Conservation (phyloP, 83 land plant species). For the Thuja plicata region DNA sequence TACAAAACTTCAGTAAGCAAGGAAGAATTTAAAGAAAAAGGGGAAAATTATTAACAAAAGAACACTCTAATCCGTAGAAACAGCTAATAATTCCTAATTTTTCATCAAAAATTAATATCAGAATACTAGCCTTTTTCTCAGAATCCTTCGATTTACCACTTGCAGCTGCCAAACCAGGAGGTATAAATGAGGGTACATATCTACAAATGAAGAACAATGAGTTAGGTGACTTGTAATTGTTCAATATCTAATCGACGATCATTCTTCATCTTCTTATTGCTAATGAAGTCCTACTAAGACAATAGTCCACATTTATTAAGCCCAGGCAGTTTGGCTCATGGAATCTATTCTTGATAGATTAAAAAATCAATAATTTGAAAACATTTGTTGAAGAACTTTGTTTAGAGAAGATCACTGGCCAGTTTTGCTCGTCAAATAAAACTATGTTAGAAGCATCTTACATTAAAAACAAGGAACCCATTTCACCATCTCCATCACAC, state of each 20-base stretch:
- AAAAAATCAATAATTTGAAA: background rate
- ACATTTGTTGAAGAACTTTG: background rate
- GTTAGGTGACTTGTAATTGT: background rate
- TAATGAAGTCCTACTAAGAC: background rate
- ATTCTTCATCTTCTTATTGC: background rate
- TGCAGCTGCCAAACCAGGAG: slow-evolving; percentile 81
- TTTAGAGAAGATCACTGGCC: background rate
- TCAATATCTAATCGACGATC: background rate
- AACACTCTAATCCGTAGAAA: background rate
- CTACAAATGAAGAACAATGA: slow-evolving; percentile 36
- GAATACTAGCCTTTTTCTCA: slow-evolving; percentile 70
- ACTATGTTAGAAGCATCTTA: background rate
- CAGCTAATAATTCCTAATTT: background rate
- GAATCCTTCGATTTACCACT: slow-evolving; percentile 74
- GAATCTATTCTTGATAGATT: background rate
- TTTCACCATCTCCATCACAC: background rate
- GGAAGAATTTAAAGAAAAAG: background rate
- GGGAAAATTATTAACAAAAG: background rate
- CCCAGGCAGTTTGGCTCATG: background rate
- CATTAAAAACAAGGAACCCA: background rate
- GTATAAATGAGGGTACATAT: slow-evolving; percentile 97
- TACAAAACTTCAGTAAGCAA: background rate
- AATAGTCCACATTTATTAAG: background rate
- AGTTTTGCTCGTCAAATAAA: background rate
- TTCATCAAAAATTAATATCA: background rate